phyloP scores from a whole-genome alignment of 1,284 basidiomycete species.

The Tilletia caries region DNA sequence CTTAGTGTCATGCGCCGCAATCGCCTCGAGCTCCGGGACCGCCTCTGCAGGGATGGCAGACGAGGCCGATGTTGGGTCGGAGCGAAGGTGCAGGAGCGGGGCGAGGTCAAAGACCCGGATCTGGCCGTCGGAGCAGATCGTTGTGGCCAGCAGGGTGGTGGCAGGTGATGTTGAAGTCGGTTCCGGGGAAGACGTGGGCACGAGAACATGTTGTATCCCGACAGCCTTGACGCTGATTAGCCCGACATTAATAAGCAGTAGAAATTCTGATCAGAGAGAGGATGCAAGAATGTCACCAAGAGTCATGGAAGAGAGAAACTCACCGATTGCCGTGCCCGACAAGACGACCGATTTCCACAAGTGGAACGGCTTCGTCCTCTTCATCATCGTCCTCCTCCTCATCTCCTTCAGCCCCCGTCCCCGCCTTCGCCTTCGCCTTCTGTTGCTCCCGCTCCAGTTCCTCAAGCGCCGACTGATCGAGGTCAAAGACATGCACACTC shows the following conservation, averaged over 20 bases:
- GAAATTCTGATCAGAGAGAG: neutral
- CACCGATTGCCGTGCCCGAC: conserved; percentile 48
- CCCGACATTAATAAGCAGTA: neutral
- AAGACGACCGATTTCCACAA: conserved; percentile 38
- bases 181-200: conserved; percentile 6
- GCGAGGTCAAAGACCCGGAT: conserved; percentile 47
- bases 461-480: conserved; percentile 9
- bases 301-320: conserved; percentile 14
- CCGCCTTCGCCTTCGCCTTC: conserved; percentile 14
- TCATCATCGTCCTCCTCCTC: conserved; percentile 16
- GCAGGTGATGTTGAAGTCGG: neutral
- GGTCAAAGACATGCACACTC: conserved; percentile 16
- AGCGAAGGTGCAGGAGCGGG: conserved; percentile 19
- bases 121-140: conserved; percentile 50
- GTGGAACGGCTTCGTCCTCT: conserved; percentile 19
- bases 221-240: conserved; percentile 26
- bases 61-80: neutral
- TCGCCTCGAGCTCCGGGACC: conserved; percentile 25
- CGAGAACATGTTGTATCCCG: conserved; percentile 24
- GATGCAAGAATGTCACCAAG: neutral
- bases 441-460: conserved; percentile 19
- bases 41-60: neutral
- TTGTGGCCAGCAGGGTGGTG: conserved; percentile 26
- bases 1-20: conserved; percentile 41
- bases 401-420: conserved; percentile 17